These are phyloP conservation scores for Calonectria hongkongensis DNA, from an alignment of 2,329 filamentous ascomycete genomes.

Conservation along the genomic window DNA sequence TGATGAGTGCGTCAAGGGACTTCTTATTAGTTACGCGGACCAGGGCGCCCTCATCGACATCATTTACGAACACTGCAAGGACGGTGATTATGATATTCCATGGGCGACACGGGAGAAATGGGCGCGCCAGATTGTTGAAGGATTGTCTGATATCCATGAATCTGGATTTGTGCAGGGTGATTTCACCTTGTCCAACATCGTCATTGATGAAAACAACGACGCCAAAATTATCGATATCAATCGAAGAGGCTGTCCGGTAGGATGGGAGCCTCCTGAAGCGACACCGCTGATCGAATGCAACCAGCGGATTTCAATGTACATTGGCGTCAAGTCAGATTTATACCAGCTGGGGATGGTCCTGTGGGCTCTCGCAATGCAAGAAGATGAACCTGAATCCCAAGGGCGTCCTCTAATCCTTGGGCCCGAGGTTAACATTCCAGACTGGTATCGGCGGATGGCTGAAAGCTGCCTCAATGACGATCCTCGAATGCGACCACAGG, in stretches of 20 bases:
- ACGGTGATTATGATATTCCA: slow-evolving; percentile 71
- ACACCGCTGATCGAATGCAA: slow-evolving; percentile 89
- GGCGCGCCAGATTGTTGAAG: slow-evolving; percentile 93
- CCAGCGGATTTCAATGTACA: slow-evolving; percentile 96
- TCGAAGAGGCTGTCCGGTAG: slow-evolving; percentile 94
- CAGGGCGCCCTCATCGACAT: slow-evolving; percentile 93
- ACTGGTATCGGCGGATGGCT: slow-evolving; percentile 86
- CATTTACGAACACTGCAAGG: slow-evolving; percentile 84
- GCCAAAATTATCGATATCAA: slow-evolving; percentile 99
- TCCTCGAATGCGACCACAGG: slow-evolving; percentile 83
- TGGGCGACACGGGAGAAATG: slow-evolving; percentile 88
- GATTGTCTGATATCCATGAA: slow-evolving; percentile 94
- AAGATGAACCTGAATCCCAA: slow-evolving; percentile 91
- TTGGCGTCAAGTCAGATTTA: slow-evolving; percentile 97
- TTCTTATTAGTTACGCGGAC: slow-evolving; percentile 91
- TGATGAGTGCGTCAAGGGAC: slow-evolving; percentile 87
- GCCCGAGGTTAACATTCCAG: slow-evolving; percentile 79
- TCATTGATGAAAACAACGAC: slow-evolving; percentile 88
- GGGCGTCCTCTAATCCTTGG: slow-evolving; percentile 80
- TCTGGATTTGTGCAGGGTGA: slow-evolving; percentile 98
- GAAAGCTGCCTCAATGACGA: slow-evolving; percentile 84
- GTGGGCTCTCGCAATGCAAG: slow-evolving; percentile 90
- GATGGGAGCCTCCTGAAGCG: slow-evolving; percentile 97
- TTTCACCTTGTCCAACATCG: slow-evolving; percentile 97
- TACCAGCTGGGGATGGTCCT: slow-evolving; percentile 98